Percentiles rank a stretch among this genome's conserved stretches.
Evolutionary conservation across 371 early-diverging fungal species (phyloP).

Genomic region (Mucor racemosus): DNA sequence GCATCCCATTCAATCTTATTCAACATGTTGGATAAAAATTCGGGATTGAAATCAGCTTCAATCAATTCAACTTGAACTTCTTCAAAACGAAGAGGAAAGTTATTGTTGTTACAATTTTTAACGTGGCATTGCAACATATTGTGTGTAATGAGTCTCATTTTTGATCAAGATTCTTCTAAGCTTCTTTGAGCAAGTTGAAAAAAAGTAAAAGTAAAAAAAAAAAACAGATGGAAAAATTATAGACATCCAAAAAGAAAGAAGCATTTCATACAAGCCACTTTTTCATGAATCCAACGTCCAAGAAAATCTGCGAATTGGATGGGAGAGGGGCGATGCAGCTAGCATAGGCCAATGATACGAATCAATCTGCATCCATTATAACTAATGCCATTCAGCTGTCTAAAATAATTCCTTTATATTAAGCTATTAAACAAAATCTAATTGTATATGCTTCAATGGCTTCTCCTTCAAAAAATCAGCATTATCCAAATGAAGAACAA

Average conservation of each 20-base stretch:
- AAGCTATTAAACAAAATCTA: background rate
- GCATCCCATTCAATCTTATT: slow-evolving; percentile 88
- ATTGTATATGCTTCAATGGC: slow-evolving; percentile 1
- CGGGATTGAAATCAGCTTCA: slow-evolving; percentile 87
- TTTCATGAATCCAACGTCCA: background rate
- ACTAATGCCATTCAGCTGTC: slow-evolving; percentile 5
- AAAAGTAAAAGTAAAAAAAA: background rate
- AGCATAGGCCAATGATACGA: background rate
- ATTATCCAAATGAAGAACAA: background rate
- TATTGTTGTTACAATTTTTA: slow-evolving; percentile 86
- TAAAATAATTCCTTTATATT: background rate
- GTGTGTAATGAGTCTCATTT: slow-evolving; percentile 94
- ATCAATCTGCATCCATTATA: slow-evolving; percentile 22
- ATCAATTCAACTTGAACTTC: slow-evolving; percentile 83
- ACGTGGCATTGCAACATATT: slow-evolving; percentile 98
- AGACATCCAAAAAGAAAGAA: background rate
- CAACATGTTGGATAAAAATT: slow-evolving; percentile 84
- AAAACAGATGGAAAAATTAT: background rate
- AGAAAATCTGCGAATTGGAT: too few relatives aligned
- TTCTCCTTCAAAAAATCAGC: slow-evolving; percentile 2
- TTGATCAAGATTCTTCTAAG: background rate
- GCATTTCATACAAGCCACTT: slow-evolving; percentile 11
- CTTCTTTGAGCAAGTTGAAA: background rate
- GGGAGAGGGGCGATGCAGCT: background rate
- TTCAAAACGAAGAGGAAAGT: slow-evolving; percentile 88